Conservation (phyloP, 805 yeast species). For the Barnettozyma sucrosica region DNA sequence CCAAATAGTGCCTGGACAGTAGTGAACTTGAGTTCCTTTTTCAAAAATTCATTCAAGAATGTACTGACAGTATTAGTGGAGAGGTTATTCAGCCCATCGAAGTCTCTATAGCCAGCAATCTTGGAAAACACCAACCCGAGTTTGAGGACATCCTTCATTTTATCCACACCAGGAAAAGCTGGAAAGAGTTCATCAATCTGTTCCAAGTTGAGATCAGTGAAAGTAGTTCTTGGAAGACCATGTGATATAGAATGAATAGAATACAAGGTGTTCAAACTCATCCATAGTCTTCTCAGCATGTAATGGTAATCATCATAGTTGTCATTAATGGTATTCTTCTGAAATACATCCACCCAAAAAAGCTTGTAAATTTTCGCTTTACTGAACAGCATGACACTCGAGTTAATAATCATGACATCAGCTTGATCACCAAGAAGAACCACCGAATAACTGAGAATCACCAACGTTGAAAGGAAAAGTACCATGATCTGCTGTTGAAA, state of each 20-base stretch:
- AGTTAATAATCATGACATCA: slow-evolving; percentile 46
- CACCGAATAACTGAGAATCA: slow-evolving; percentile 48
- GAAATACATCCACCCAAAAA: slow-evolving; percentile 17
- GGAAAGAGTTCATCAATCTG: slow-evolving; percentile 22
- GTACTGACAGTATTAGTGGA: background rate
- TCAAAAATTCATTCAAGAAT: slow-evolving; percentile 1
- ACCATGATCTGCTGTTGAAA: slow-evolving; percentile 12
- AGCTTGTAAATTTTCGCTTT: slow-evolving; percentile 47
- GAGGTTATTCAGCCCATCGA: background rate
- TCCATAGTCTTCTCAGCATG: slow-evolving; percentile 38
- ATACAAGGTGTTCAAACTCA: slow-evolving; percentile 43
- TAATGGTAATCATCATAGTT: slow-evolving; percentile 23
- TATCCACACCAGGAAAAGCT: slow-evolving; percentile 14
- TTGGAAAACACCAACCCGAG: slow-evolving; percentile 23
- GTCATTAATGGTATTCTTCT: slow-evolving; percentile 10
- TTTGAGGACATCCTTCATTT: slow-evolving; percentile 22
- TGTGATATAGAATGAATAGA: slow-evolving; percentile 46
- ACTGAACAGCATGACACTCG: slow-evolving; percentile 48
- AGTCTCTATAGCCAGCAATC: slow-evolving; percentile 12
- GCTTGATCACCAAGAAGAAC: slow-evolving; percentile 55
- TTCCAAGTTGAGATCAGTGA: slow-evolving; percentile 13
- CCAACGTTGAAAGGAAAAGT: slow-evolving; percentile 26
- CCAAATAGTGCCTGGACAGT: background rate
- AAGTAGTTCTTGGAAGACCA: slow-evolving; percentile 38
- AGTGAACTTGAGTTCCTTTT: slow-evolving; percentile 2